These are phyloP conservation scores for Bruguiera gymnorhiza DNA, from an alignment of 345 rosid genomes.

Conservation along the genomic window DNA sequence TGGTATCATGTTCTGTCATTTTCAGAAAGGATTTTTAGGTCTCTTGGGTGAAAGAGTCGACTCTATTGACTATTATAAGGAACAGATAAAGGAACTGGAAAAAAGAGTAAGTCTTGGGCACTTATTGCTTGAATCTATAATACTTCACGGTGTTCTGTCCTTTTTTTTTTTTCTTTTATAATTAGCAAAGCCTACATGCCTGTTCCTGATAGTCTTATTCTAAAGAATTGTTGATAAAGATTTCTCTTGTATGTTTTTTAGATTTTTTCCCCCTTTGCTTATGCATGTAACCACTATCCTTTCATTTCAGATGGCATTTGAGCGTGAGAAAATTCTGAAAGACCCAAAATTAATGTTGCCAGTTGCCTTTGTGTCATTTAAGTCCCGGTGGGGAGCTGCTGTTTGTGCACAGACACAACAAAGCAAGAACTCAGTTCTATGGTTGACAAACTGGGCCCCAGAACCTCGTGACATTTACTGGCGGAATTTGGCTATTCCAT, in stretches of 20 bases:
- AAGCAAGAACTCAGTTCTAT: constrained; percentile 81
- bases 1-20: constrained; percentile 11
- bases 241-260: background rate
- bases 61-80: constrained; percentile 74
- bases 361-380: constrained; percentile 84
- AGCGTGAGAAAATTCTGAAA: constrained; percentile 65
- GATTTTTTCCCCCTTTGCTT: background rate
- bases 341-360: constrained; percentile 71
- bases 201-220: background rate
- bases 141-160: background rate
- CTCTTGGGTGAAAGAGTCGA: constrained; percentile 79
- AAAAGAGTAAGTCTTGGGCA: constrained; percentile 44
- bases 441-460: constrained; percentile 96
- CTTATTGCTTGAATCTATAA: constrained; percentile 6
- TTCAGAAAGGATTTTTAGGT: constrained; percentile 85
- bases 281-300: background rate
- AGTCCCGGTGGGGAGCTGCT: constrained; percentile 97
- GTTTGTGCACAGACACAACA: constrained; percentile 98
- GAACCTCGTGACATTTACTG: constrained; percentile 97
- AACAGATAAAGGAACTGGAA: constrained; percentile 53
- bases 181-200: no score
- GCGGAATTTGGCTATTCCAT: constrained; percentile 89
- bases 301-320: constrained; percentile 60
- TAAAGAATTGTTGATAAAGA: background rate
- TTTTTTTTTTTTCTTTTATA: background rate